Percentiles rank a stretch among this genome's conserved stretches.
Conservation (phyloP, 176 grass and related monocot species). For the Stipa capillata region DNA sequence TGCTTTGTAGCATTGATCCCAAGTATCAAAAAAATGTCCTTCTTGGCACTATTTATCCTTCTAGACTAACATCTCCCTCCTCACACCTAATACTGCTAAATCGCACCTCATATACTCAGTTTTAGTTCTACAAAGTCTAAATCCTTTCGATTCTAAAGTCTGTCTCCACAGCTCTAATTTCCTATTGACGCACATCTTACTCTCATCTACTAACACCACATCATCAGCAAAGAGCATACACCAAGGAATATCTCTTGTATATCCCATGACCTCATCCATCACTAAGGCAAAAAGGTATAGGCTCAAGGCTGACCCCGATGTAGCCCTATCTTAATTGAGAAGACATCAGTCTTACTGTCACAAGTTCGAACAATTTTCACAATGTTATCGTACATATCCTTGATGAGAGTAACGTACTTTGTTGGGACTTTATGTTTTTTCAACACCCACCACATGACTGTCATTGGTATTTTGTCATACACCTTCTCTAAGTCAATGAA, state of each 20-base stretch:
- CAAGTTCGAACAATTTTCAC: neutral
- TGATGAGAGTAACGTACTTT: too few relatives aligned
- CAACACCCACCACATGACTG: neutral
- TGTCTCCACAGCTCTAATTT: neutral
- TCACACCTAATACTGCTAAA: too few relatives aligned
- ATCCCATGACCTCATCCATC: too few relatives aligned
- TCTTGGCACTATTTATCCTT: neutral
- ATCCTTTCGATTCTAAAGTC: neutral
- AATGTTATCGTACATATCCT: neutral
- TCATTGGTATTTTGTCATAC: too few relatives aligned
- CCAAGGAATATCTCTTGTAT: too few relatives aligned
- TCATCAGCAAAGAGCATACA: neutral
- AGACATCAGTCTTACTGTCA: too few relatives aligned
- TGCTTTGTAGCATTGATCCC: too few relatives aligned
- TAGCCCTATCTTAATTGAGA: too few relatives aligned
- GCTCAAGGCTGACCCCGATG: too few relatives aligned
- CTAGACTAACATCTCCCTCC: too few relatives aligned
- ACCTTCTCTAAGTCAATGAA: neutral
- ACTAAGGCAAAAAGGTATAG: too few relatives aligned
- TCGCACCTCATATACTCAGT: neutral
- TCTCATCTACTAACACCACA: neutral
- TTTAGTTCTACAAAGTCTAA: neutral
- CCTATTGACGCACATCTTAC: neutral
- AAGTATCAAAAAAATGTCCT: too few relatives aligned
- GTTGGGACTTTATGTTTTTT: neutral